phyloP scores from a whole-genome alignment of 129 eudicot species.

The Chrysanthemum lavandulifolium region DNA sequence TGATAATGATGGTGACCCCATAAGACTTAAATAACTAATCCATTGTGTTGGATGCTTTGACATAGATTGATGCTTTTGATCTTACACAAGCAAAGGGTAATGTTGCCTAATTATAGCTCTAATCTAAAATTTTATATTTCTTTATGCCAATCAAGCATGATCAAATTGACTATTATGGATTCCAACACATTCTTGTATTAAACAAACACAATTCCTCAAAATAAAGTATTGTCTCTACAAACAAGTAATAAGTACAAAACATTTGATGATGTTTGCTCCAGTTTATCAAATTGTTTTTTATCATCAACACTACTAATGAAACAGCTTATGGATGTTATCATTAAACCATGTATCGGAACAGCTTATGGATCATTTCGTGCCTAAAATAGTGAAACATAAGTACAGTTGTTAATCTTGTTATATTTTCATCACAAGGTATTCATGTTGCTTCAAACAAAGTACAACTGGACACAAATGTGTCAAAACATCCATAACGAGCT shows the following conservation, averaged over 20 bases:
- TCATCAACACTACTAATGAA: no score
- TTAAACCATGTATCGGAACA: no score
- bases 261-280: neutral
- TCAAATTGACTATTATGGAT: neutral
- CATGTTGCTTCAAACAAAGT: no score
- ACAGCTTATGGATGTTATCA: no score
- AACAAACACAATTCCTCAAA: neutral
- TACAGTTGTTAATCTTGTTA: neutral
- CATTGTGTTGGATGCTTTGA: neutral
- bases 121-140: neutral
- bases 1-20: neutral
- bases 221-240: no score
- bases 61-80: neutral
- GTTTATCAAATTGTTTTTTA: neutral
- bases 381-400: no score
- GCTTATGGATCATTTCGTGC: no score
- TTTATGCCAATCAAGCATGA: slow-evolving; percentile 7
- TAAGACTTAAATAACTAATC: neutral
- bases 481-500: neutral
- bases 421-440: neutral
- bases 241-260: neutral
- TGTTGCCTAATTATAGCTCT: neutral
- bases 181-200: neutral
- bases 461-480: neutral
- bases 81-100: neutral